phyloP scores from a whole-genome alignment of 2,329 filamentous ascomycete species.

The Sarocladium kiliense region DNA sequence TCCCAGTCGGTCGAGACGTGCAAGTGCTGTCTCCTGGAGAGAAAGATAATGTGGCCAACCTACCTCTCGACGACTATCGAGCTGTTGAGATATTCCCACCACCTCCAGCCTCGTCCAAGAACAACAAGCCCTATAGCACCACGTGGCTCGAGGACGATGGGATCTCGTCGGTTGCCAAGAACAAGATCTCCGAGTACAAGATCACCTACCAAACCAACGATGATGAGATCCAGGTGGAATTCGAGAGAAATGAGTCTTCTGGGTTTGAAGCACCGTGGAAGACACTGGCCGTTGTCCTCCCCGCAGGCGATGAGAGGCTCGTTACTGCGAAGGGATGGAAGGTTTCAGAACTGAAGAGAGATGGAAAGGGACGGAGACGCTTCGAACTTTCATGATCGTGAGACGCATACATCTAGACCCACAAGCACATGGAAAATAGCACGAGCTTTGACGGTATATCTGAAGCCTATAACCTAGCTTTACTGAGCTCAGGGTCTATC shows the following conservation, averaged over 20 bases:
- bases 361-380: slow-evolving; percentile 16
- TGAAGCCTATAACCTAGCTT: too few relatives aligned
- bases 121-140: slow-evolving; percentile 21
- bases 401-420: background rate
- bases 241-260: slow-evolving; percentile 23
- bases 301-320: slow-evolving; percentile 23
- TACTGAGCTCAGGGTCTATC: too few relatives aligned
- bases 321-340: slow-evolving; percentile 10
- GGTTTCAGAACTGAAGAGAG: slow-evolving; percentile 14
- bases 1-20: slow-evolving; percentile 33
- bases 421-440: too few relatives aligned
- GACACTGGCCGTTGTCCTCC: slow-evolving; percentile 24
- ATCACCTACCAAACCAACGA: slow-evolving; percentile 19
- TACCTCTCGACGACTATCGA: slow-evolving; percentile 36
- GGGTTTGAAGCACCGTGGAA: slow-evolving; percentile 30
- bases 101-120: slow-evolving; percentile 14
- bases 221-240: slow-evolving; percentile 20
- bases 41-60: slow-evolving; percentile 29
- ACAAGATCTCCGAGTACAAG: slow-evolving; percentile 26
- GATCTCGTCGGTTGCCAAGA: slow-evolving; percentile 23
- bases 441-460: too few relatives aligned
- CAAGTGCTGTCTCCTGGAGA: slow-evolving; percentile 30
- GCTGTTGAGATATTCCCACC: slow-evolving; percentile 39
- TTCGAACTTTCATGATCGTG: slow-evolving; percentile 16
- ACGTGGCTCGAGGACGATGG: slow-evolving; percentile 35